Evolutionary conservation across 208 protist genomes (phyloP).

Genomic region (Trypanosoma avium): DNA sequence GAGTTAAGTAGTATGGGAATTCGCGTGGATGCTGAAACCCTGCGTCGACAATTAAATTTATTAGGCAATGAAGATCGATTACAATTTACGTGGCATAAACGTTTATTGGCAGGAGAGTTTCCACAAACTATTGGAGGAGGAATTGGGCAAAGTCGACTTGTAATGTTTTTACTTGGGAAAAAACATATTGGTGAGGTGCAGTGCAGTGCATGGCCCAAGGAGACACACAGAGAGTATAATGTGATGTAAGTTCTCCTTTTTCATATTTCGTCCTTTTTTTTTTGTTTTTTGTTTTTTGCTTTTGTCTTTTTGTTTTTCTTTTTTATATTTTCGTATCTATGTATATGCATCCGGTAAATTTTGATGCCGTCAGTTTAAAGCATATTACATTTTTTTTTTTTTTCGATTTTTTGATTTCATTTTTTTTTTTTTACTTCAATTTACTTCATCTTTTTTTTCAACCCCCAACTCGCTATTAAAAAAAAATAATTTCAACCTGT

Average conservation of each 20-base stretch:
- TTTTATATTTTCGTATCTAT: conserved; percentile 7
- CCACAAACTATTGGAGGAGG: conserved; percentile 87
- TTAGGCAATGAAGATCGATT: conserved; percentile 62
- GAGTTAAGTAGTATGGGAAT: conserved; percentile 93
- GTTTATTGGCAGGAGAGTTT: conserved; percentile 70
- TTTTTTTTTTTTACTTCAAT: too few relatives aligned
- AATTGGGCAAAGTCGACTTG: conserved; percentile 84
- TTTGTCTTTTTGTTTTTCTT: neutral
- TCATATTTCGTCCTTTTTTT: conserved; percentile 3
- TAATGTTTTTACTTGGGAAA: conserved; percentile 90
- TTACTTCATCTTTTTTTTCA: too few relatives aligned
- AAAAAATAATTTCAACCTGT: too few relatives aligned
- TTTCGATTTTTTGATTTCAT: too few relatives aligned
- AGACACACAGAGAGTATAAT: conserved; percentile 6
- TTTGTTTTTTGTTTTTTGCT: neutral
- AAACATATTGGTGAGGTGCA: conserved; percentile 93
- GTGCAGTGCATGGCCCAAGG: conserved; percentile 77
- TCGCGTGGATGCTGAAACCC: conserved; percentile 80
- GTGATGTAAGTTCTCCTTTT: conserved; percentile 10
- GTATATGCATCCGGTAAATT: too few relatives aligned
- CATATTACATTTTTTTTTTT: too few relatives aligned
- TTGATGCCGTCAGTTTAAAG: too few relatives aligned
- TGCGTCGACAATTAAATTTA: conserved; percentile 76
- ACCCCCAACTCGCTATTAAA: too few relatives aligned
- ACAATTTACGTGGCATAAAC: conserved; percentile 73